Percentiles rank a stretch among this genome's conserved stretches.
Conservation (phyloP, 2,329 filamentous ascomycete species). For the Bimuria novae-zelandiae region DNA sequence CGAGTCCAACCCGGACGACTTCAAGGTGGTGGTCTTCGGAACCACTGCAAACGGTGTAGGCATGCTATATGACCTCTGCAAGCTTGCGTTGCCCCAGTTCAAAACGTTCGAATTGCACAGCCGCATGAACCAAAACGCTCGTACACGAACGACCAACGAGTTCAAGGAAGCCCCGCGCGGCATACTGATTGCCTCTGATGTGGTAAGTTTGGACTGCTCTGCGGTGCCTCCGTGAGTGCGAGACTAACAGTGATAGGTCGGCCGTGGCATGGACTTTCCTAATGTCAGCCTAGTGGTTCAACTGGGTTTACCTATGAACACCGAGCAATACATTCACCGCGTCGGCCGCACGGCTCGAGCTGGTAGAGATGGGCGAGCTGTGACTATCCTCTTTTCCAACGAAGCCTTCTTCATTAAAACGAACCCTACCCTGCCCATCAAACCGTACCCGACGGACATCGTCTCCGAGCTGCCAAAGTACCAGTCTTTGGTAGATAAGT, state of each 20-base stretch:
- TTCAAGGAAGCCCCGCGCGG: constrained; percentile 53
- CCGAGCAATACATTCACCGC: constrained; percentile 54
- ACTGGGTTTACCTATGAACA: constrained; percentile 55
- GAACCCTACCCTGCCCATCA: constrained; percentile 57
- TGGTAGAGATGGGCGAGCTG: constrained; percentile 56
- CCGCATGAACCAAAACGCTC: constrained; percentile 48
- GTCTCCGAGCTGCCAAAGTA: constrained; percentile 39
- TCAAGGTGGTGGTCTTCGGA: constrained; percentile 55
- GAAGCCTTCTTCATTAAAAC: constrained; percentile 58
- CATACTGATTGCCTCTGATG: constrained; percentile 57
- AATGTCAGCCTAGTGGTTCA: constrained; percentile 56
- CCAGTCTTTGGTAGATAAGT: constrained; percentile 36
- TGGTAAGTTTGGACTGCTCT: constrained; percentile 19
- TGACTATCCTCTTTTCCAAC: constrained; percentile 57
- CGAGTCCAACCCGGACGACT: constrained; percentile 42
- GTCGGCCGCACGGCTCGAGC: constrained; percentile 50
- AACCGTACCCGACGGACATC: constrained; percentile 54
- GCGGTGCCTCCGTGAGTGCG: background rate
- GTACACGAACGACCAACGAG: constrained; percentile 50
- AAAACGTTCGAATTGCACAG: constrained; percentile 51
- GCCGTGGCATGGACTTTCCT: constrained; percentile 58
- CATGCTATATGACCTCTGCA: constrained; percentile 48
- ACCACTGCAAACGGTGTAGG: constrained; percentile 53
- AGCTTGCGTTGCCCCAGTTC: constrained; percentile 39
- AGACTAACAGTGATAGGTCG: constrained; percentile 26